These are phyloP conservation scores for Ophiostoma ips DNA, from an alignment of 2,329 filamentous ascomycete species.

Conservation along the genomic window DNA sequence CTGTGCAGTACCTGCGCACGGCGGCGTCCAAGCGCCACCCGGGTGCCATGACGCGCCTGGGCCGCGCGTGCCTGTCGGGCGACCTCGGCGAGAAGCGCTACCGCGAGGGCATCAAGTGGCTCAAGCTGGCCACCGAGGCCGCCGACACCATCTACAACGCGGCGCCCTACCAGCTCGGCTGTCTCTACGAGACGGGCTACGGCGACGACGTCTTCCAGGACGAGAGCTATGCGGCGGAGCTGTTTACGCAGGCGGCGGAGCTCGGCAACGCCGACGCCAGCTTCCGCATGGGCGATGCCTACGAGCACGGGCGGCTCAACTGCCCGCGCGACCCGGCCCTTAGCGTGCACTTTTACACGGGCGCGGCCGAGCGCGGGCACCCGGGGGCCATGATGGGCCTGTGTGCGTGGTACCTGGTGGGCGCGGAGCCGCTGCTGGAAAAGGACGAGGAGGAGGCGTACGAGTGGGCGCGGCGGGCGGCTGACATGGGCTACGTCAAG, in stretches of 20 bases:
- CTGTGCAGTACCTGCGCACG: constrained; percentile 82
- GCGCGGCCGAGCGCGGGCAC: constrained; percentile 73
- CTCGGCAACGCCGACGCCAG: constrained; percentile 78
- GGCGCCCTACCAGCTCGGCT: constrained; percentile 79
- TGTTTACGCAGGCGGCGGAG: constrained; percentile 90
- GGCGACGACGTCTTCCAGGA: constrained; percentile 91
- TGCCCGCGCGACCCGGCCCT: constrained; percentile 86
- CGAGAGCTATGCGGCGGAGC: constrained; percentile 75
- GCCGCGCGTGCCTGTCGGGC: constrained; percentile 76
- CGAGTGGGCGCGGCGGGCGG: constrained; percentile 83
- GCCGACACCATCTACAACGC: constrained; percentile 86
- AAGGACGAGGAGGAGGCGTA: constrained; percentile 95
- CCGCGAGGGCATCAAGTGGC: constrained; percentile 86
- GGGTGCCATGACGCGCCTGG: constrained; percentile 84
- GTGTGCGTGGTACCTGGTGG: constrained; percentile 97
- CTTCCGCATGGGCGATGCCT: constrained; percentile 85
- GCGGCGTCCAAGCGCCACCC: constrained; percentile 90
- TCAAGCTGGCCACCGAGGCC: constrained; percentile 82
- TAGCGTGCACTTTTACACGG: constrained; percentile 95
- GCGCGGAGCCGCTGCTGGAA: constrained; percentile 78
- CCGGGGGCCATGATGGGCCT: constrained; percentile 92
- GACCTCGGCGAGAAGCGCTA: constrained; percentile 82
- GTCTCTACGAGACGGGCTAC: constrained; percentile 83
- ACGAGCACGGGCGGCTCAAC: constrained; percentile 77
- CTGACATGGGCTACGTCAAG: constrained; percentile 55